phyloP scores from a whole-genome alignment of 2,329 filamentous ascomycete species.

The Xylariaceae sp. region DNA sequence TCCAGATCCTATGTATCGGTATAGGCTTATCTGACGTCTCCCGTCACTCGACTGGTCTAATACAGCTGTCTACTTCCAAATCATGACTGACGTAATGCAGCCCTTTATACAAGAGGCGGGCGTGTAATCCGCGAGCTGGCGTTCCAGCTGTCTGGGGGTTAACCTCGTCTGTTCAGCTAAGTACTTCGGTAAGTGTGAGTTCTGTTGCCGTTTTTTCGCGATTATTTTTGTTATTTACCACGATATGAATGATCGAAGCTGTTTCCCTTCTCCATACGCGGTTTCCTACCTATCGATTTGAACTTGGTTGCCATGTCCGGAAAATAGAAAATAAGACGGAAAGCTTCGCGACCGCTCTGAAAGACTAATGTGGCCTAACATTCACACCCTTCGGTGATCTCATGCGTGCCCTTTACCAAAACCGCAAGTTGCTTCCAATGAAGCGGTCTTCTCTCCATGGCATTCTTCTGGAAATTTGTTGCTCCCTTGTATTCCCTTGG shows the following conservation, averaged over 20 bases:
- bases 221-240: no score
- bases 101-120: not conserved
- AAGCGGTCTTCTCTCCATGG: conserved; percentile 23
- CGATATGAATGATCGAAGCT: not conserved
- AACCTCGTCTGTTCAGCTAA: not conserved
- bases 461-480: conserved; percentile 27
- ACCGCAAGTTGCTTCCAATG: conserved; percentile 8
- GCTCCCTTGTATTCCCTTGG: conserved; percentile 28
- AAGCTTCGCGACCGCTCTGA: not conserved
- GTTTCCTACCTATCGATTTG: not conserved
- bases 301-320: not conserved
- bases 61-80: not conserved
- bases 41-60: no score
- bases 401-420: conserved; percentile 2
- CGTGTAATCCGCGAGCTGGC: not conserved
- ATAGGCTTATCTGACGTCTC: no score
- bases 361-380: not conserved
- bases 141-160: not conserved
- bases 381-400: not conserved
- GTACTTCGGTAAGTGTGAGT: not conserved
- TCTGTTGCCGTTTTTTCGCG: no score
- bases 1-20: no score
- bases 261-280: not conserved
- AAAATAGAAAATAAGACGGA: not conserved
- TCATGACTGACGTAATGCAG: not conserved